Evolutionary conservation across 495 filamentous ascomycete genomes (phyloP).

Genomic region (Bryoglossum gracile): DNA sequence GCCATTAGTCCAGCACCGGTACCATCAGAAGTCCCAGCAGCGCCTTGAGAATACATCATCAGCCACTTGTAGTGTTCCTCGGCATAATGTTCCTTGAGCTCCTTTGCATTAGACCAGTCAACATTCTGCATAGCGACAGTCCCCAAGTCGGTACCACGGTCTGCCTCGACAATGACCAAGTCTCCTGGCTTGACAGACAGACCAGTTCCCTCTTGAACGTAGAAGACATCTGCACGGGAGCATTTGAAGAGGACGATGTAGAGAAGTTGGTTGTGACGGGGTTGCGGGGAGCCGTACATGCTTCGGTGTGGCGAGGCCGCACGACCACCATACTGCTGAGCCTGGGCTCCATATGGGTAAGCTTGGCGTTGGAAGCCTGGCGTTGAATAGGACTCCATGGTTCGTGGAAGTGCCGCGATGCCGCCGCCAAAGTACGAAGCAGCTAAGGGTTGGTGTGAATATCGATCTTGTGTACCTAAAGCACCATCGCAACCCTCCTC

Average conservation of each 20-base stretch:
- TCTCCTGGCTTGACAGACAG: slow-evolving; percentile 85
- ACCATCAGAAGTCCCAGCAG: slow-evolving; percentile 50
- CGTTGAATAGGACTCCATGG: slow-evolving; percentile 12
- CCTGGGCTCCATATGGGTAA: slow-evolving; percentile 40
- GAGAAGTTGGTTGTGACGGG: slow-evolving; percentile 72
- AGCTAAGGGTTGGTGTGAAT: slow-evolving; percentile 28
- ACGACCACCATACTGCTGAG: slow-evolving; percentile 46
- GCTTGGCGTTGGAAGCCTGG: slow-evolving; percentile 10
- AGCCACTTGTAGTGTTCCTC: slow-evolving; percentile 95
- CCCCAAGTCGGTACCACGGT: slow-evolving; percentile 90
- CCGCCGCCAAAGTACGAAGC: slow-evolving; percentile 41
- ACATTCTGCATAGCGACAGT: slow-evolving; percentile 84
- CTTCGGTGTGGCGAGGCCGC: slow-evolving; percentile 47
- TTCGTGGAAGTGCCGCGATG: slow-evolving; percentile 19
- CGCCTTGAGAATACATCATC: slow-evolving; percentile 90
- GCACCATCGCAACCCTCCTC: not conserved
- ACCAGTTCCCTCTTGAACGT: slow-evolving; percentile 90
- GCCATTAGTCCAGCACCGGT: slow-evolving; percentile 47
- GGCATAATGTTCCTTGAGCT: slow-evolving; percentile 78
- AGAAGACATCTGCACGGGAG: slow-evolving; percentile 88
- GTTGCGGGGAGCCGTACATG: slow-evolving; percentile 57
- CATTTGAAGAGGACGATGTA: slow-evolving; percentile 96
- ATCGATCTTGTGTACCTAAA: not conserved
- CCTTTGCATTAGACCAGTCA: slow-evolving; percentile 73
- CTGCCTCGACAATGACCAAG: slow-evolving; percentile 93